A percentile compares a stretch with the other conserved stretches of the same genome.
Evolutionary conservation across 345 rosid species (phyloP).

Genomic region (Clausena lansium): DNA sequence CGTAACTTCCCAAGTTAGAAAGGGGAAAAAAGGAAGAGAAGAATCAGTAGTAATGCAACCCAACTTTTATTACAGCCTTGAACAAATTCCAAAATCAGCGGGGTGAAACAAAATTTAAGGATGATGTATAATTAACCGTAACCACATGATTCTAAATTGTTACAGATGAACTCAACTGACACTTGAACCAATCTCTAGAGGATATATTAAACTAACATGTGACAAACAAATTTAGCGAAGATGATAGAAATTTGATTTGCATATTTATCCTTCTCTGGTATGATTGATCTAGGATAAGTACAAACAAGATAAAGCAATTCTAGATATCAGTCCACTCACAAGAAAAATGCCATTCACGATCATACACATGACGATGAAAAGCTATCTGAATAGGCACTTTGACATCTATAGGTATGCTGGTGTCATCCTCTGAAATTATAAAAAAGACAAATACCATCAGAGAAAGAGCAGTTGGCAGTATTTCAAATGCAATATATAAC

Average conservation of each 20-base stretch:
- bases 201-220: not conserved
- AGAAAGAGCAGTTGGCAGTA: not conserved
- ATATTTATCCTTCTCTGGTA: not conserved
- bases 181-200: not conserved
- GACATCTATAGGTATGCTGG: constrained; percentile 77
- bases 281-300: not conserved
- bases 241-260: not conserved
- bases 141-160: not conserved
- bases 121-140: not conserved
- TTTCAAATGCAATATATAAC: not conserved
- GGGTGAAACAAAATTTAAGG: not conserved
- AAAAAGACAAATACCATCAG: constrained; percentile 3
- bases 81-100: not conserved
- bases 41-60: not conserved
- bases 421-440: constrained; percentile 91
- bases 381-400: constrained; percentile 83
- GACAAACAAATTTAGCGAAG: not conserved
- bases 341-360: constrained; percentile 84
- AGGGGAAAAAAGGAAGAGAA: not conserved
- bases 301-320: constrained; percentile 2
- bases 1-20: not conserved
- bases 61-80: not conserved
- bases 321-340: constrained; percentile 52
- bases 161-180: not conserved
- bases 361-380: constrained; percentile 77